Conservation (phyloP, 768 basidiomycete species). For the Butyriboletus loyo region DNA sequence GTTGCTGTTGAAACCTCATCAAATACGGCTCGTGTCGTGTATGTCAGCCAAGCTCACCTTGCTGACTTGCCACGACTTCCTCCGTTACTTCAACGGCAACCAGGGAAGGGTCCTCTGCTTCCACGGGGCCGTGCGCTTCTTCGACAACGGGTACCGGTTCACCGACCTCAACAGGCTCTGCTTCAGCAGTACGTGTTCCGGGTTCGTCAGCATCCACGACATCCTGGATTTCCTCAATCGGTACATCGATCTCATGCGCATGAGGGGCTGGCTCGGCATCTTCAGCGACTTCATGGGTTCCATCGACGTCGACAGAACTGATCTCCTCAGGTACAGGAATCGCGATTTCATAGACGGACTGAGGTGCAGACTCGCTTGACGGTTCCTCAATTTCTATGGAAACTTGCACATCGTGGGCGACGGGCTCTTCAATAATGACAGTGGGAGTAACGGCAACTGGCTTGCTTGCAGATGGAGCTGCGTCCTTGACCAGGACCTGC, state of each 20-base stretch:
- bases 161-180: not conserved
- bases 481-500: not conserved
- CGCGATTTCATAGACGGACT: conserved; percentile 6
- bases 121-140: not conserved
- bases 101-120: not conserved
- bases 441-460: not conserved
- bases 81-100: not conserved
- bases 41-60: not conserved
- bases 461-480: not conserved
- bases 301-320: not conserved
- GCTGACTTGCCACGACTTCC: not conserved
- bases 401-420: not conserved
- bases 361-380: conserved; percentile 6
- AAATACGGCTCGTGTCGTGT: not conserved
- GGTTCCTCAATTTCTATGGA: conserved; percentile 1
- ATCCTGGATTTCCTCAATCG: not conserved
- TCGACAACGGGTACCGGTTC: not conserved
- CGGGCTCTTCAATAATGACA: conserved; percentile 1
- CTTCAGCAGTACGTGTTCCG: not conserved
- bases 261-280: not conserved
- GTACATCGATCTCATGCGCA: not conserved
- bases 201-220: not conserved
- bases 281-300: not conserved
- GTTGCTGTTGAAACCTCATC: not conserved
- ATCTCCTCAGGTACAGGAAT: conserved; percentile 1